Evolutionary conservation across 2,329 filamentous ascomycete genomes (phyloP).

Genomic region (Chaetomium olivaceum): DNA sequence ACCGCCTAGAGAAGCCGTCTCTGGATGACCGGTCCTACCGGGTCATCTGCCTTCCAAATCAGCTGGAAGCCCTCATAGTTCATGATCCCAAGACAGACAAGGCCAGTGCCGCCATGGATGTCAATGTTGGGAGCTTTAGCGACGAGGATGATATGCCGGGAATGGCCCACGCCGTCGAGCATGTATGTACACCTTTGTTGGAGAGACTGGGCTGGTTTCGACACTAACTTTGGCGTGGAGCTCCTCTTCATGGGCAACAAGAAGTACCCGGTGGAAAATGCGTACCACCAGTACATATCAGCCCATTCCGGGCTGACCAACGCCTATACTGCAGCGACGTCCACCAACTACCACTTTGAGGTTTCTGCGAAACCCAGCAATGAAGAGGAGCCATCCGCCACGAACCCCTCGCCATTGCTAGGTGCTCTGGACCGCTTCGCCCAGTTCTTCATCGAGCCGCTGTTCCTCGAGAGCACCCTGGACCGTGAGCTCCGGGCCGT

Average conservation of each 20-base stretch:
- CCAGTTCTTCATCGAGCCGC: slow-evolving; percentile 86
- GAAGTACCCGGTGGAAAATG: slow-evolving; percentile 95
- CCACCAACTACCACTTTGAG: slow-evolving; percentile 98
- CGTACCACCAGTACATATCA: slow-evolving; percentile 90
- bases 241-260: slow-evolving; percentile 97
- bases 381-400: slow-evolving; percentile 54
- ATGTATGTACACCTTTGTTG: slow-evolving; percentile 50
- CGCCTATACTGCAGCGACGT: slow-evolving; percentile 88
- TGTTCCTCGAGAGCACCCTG: slow-evolving; percentile 81
- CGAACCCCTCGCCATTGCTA: slow-evolving; percentile 64
- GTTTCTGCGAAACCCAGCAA: slow-evolving; percentile 77
- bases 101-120: slow-evolving; percentile 90
- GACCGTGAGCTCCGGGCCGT: slow-evolving; percentile 87
- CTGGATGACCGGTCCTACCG: slow-evolving; percentile 86
- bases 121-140: slow-evolving; percentile 94
- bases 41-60: slow-evolving; percentile 80
- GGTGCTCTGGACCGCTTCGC: slow-evolving; percentile 88
- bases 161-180: slow-evolving; percentile 94
- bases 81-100: slow-evolving; percentile 96
- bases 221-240: slow-evolving; percentile 38
- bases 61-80: slow-evolving; percentile 87
- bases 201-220: not conserved
- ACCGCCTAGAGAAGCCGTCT: slow-evolving; percentile 76
- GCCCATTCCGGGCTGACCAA: slow-evolving; percentile 90
- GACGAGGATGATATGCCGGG: slow-evolving; percentile 89